These are phyloP conservation scores for Boletus bicolor DNA, from an alignment of 768 basidiomycete species.

Conservation along the genomic window DNA sequence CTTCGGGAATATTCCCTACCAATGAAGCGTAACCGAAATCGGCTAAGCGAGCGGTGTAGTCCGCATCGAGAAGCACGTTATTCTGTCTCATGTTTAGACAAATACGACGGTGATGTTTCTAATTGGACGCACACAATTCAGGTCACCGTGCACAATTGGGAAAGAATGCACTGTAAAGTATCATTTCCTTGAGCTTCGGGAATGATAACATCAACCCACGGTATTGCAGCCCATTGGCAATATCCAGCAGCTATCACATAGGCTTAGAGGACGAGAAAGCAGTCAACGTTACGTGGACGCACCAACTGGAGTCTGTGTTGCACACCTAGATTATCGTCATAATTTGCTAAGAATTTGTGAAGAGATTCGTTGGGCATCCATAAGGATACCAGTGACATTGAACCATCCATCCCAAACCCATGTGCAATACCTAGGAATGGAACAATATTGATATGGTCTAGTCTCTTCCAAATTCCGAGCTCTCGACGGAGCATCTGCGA, in stretches of 20 bases:
- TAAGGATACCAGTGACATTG: slow-evolving; percentile 27
- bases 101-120: no score
- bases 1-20: slow-evolving; percentile 6
- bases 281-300: slow-evolving; percentile 10
- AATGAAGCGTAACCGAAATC: slow-evolving; percentile 43
- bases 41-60: slow-evolving; percentile 35
- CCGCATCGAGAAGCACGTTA: slow-evolving; percentile 14
- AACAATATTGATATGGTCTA: slow-evolving; percentile 21
- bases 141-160: slow-evolving; percentile 17
- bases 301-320: slow-evolving; percentile 11
- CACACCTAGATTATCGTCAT: background rate
- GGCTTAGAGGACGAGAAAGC: slow-evolving; percentile 22
- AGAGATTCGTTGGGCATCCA: slow-evolving; percentile 30
- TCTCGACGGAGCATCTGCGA: slow-evolving; percentile 26
- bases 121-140: slow-evolving; percentile 9
- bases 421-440: slow-evolving; percentile 27
- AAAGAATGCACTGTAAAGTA: slow-evolving; percentile 11
- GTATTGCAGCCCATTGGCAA: slow-evolving; percentile 15
- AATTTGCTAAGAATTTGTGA: slow-evolving; percentile 14
- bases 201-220: background rate
- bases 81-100: slow-evolving; percentile 5
- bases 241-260: slow-evolving; percentile 9
- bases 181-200: background rate
- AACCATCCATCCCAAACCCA: slow-evolving; percentile 23
- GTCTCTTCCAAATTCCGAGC: slow-evolving; percentile 26